Conservation (phyloP, 208 protist species). For the Leishmania tarentolae region DNA sequence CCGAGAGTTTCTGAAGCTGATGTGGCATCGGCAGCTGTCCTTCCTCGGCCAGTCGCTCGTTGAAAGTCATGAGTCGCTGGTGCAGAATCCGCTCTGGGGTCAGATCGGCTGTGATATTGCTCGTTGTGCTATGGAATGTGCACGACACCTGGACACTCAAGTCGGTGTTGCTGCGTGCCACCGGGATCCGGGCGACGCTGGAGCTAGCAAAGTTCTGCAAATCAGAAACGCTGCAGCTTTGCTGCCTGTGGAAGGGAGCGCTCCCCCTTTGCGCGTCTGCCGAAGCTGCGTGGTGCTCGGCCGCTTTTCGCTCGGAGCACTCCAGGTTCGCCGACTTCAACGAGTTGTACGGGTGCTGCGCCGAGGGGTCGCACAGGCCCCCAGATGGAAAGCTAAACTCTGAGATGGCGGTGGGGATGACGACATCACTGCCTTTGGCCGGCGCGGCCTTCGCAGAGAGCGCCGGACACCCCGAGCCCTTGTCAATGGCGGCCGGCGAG, state of each 20-base stretch:
- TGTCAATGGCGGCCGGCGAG: background rate
- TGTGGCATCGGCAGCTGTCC: conserved; percentile 37
- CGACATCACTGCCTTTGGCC: background rate
- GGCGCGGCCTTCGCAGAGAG: background rate
- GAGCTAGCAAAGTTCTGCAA: background rate
- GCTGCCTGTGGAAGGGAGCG: background rate
- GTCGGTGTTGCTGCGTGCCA: background rate
- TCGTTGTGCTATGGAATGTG: background rate
- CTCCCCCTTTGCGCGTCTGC: background rate
- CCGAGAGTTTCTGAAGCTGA: conserved; percentile 36
- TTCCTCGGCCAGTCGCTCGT: conserved; percentile 45
- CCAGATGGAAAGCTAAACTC: background rate
- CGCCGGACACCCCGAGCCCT: background rate
- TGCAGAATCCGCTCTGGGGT: conserved; percentile 16
- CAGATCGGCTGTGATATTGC: background rate
- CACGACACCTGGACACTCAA: background rate
- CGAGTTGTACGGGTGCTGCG: conserved; percentile 1
- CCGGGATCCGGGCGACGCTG: background rate
- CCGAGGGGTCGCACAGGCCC: background rate
- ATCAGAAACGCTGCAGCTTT: background rate
- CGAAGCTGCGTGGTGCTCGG: background rate
- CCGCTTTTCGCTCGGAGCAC: conserved; percentile 10
- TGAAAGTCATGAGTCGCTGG: conserved; percentile 39
- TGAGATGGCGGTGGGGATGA: background rate
- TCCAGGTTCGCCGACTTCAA: background rate